phyloP scores from a whole-genome alignment of 1,284 basidiomycete species.

The Ganoderma resinaceum region DNA sequence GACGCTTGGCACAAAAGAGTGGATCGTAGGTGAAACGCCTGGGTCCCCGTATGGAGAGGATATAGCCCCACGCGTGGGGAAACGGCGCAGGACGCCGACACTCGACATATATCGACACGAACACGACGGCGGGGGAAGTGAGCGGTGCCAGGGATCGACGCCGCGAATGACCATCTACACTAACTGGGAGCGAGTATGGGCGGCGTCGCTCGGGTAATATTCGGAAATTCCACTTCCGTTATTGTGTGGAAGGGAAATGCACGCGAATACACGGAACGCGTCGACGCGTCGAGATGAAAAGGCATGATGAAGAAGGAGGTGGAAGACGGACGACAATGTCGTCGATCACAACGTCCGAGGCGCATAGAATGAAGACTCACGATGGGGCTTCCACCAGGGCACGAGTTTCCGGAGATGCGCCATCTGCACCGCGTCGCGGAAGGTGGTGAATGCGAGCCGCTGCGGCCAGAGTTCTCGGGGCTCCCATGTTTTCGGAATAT shows the following conservation, averaged over 20 bases:
- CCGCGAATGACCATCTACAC: not conserved
- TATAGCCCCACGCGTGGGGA: too few relatives aligned
- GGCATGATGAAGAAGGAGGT: not conserved
- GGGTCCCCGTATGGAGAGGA: too few relatives aligned
- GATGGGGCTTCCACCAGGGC: conserved; percentile 51
- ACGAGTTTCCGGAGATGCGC: conserved; percentile 66
- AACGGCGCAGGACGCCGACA: too few relatives aligned
- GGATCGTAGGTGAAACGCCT: too few relatives aligned
- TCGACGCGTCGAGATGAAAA: conserved; percentile 21
- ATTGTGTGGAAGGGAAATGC: not conserved
- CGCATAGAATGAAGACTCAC: conserved; percentile 44
- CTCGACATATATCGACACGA: too few relatives aligned
- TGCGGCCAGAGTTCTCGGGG: conserved; percentile 61
- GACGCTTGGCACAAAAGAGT: too few relatives aligned
- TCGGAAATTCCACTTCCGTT: not conserved
- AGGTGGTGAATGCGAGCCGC: conserved; percentile 60
- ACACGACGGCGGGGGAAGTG: too few relatives aligned
- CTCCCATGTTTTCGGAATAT: conserved; percentile 67
- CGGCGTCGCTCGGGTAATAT: conserved; percentile 4
- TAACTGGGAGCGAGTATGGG: not conserved
- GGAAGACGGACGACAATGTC: not conserved
- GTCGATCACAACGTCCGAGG: not conserved
- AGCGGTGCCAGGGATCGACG: not conserved
- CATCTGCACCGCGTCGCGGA: conserved; percentile 61
- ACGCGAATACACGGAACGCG: conserved; percentile 5